Evolutionary conservation across 2,329 filamentous ascomycete genomes (phyloP).

Genomic region (Diaporthe nobilis): DNA sequence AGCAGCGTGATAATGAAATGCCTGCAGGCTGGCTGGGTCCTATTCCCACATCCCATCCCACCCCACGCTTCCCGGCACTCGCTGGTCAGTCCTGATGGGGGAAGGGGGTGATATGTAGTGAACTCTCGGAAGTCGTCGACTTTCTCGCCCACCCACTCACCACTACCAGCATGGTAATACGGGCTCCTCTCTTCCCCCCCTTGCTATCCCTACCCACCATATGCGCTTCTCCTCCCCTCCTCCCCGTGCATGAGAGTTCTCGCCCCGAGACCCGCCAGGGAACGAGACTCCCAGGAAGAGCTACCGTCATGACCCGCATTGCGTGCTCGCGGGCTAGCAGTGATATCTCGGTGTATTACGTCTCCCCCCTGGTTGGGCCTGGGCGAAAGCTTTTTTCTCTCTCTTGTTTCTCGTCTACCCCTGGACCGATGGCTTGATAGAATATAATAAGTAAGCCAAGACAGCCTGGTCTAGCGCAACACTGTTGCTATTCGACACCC

Average conservation of each 20-base stretch:
- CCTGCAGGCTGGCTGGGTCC: neutral
- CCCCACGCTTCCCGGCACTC: slow-evolving; percentile 2
- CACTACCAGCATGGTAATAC: neutral
- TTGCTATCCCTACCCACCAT: slow-evolving; percentile 5
- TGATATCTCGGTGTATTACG: slow-evolving; percentile 18
- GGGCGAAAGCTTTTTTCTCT: neutral
- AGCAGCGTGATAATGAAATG: neutral
- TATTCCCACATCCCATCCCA: neutral
- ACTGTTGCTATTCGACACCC: neutral
- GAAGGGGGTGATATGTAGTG: neutral
- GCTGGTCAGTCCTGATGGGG: neutral
- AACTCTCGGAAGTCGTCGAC: neutral
- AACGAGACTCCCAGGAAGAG: neutral
- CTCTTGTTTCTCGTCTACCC: neutral
- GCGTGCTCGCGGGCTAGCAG: slow-evolving; percentile 39
- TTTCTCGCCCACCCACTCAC: neutral
- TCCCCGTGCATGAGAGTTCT: neutral
- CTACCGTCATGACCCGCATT: slow-evolving; percentile 36
- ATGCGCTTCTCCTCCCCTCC: neutral
- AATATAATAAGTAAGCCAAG: slow-evolving; percentile 17
- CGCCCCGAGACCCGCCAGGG: neutral
- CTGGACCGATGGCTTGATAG: neutral
- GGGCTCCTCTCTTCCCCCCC: neutral
- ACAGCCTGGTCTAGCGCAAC: slow-evolving; percentile 1
- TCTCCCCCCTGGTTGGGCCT: neutral